These are phyloP conservation scores for Entomortierella beljakovae DNA, from an alignment of 192 early-diverging fungal species.

Conservation along the genomic window DNA sequence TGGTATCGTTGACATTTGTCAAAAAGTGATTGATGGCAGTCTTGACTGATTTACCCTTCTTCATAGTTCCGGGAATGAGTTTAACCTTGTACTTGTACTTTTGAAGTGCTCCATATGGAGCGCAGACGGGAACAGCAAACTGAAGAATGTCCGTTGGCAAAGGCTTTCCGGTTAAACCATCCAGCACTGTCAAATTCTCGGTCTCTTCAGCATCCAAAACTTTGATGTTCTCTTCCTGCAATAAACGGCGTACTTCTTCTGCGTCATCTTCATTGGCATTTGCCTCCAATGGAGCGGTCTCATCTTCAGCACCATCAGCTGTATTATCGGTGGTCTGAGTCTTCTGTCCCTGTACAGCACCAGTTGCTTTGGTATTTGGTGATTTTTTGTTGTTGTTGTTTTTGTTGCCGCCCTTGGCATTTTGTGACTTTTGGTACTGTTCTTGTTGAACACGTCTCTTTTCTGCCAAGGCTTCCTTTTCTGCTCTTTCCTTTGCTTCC, in stretches of 20 bases:
- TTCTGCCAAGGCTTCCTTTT: constrained; percentile 43
- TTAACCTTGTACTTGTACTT: constrained; percentile 97
- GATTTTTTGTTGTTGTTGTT: constrained; percentile 21
- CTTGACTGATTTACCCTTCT: constrained; percentile 86
- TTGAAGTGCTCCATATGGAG: constrained; percentile 87
- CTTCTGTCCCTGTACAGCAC: background rate
- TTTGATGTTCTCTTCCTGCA: constrained; percentile 69
- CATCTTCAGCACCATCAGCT: constrained; percentile 10
- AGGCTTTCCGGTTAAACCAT: constrained; percentile 86
- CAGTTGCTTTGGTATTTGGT: background rate
- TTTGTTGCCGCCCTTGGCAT: constrained; percentile 22
- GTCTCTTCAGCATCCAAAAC: constrained; percentile 64
- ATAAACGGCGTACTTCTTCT: constrained; percentile 63
- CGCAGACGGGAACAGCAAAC: constrained; percentile 93
- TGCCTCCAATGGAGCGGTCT: background rate
- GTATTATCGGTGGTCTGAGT: background rate
- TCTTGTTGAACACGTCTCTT: constrained; percentile 44
- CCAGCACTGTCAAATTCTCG: constrained; percentile 74
- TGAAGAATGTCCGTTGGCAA: constrained; percentile 81
- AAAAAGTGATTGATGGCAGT: constrained; percentile 53
- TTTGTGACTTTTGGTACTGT: constrained; percentile 18
- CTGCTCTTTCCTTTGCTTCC: constrained; percentile 60
- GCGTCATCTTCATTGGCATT: constrained; percentile 40
- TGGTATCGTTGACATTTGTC: constrained; percentile 28
- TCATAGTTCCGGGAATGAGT: constrained; percentile 88